These are phyloP conservation scores for Centaurea solstitialis DNA, from an alignment of 129 eudicot genomes.

Conservation along the genomic window DNA sequence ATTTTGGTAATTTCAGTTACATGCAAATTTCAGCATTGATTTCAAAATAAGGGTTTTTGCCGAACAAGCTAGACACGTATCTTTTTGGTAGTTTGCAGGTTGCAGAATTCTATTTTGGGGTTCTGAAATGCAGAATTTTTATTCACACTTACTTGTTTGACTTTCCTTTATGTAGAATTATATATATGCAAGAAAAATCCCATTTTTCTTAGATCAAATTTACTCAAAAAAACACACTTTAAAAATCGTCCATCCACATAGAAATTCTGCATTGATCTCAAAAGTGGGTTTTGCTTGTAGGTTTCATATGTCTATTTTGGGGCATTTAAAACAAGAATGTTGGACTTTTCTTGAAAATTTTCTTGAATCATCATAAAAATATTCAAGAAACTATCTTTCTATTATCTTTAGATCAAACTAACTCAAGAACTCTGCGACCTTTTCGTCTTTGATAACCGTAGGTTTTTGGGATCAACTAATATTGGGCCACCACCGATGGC, in stretches of 20 bases:
- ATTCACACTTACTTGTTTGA: neutral
- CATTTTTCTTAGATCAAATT: neutral
- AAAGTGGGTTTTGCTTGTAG: neutral
- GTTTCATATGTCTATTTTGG: neutral
- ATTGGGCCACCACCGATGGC: too few species aligned
- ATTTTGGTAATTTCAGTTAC: constrained; percentile 20
- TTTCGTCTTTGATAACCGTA: too few species aligned
- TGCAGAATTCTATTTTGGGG: constrained; percentile 21
- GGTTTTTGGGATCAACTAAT: too few species aligned
- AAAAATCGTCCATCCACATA: neutral
- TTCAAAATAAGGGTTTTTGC: constrained; percentile 16
- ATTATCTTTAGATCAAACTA: too few species aligned
- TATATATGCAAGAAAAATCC: neutral
- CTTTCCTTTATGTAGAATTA: neutral
- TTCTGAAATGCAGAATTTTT: neutral
- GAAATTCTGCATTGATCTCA: neutral
- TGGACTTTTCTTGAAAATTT: neutral
- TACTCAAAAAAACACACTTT: neutral
- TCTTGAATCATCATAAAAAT: neutral
- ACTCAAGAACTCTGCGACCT: too few species aligned
- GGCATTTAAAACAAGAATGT: neutral
- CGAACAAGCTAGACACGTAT: constrained; percentile 21
- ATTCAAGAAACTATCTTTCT: neutral
- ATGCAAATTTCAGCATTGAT: constrained; percentile 29
- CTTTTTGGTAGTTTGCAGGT: constrained; percentile 15